phyloP scores from a whole-genome alignment of 1,284 basidiomycete species.

The Papiliotrema nemorosa region DNA sequence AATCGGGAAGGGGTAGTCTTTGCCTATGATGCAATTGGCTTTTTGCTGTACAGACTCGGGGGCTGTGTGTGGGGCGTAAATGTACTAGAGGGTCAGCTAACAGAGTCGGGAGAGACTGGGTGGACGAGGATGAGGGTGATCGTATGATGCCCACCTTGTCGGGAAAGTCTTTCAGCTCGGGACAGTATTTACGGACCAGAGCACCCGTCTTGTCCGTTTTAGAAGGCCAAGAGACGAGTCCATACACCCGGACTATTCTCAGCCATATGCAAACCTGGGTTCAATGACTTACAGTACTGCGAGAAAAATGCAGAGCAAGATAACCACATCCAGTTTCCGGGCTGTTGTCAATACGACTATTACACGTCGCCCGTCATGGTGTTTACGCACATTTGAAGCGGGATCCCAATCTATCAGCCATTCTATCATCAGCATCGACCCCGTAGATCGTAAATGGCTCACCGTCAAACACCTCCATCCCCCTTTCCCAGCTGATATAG shows the following conservation, averaged over 20 bases:
- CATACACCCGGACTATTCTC: conserved; percentile 47
- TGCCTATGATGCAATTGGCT: conserved; percentile 49
- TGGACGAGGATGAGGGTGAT: too few species aligned
- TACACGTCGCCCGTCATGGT: too few species aligned
- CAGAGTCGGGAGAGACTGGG: not conserved
- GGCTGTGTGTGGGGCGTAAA: conserved; percentile 49
- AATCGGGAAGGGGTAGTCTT: conserved; percentile 49
- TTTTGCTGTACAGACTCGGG: conserved; percentile 43
- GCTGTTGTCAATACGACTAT: conserved; percentile 19
- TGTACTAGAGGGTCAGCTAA: conserved; percentile 29
- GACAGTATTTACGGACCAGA: conserved; percentile 53
- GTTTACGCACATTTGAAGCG: conserved; percentile 39
- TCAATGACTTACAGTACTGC: conserved; percentile 32
- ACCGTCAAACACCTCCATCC: conserved; percentile 56
- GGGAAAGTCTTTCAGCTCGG: conserved; percentile 49
- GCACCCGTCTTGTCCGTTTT: conserved; percentile 53
- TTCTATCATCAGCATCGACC: conserved; percentile 21
- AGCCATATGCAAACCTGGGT: not conserved
- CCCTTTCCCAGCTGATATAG: conserved; percentile 58
- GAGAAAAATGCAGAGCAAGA: conserved; percentile 53
- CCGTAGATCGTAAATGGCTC: conserved; percentile 8
- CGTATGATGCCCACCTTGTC: conserved; percentile 41
- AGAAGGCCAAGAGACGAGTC: conserved; percentile 50
- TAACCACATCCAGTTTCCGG: conserved; percentile 56
- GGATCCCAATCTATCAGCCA: conserved; percentile 53